phyloP scores from a whole-genome alignment of 1,284 basidiomycete species.

The Pseudozyma hubeiensis region DNA sequence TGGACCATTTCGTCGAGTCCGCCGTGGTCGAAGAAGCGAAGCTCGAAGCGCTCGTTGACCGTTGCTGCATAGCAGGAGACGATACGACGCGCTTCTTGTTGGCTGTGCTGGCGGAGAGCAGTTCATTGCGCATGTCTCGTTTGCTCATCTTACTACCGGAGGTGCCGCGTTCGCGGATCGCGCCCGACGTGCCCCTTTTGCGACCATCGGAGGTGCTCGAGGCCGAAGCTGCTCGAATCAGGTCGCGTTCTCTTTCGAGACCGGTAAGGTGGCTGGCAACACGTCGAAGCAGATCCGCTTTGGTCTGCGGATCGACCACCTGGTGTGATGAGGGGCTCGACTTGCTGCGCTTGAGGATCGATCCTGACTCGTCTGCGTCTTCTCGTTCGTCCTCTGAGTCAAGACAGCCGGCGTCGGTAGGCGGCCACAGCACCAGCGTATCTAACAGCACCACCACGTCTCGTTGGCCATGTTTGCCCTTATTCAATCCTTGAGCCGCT shows the following conservation, averaged over 20 bases:
- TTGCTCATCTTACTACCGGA: slow-evolving; percentile 21
- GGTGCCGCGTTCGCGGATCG: slow-evolving; percentile 31
- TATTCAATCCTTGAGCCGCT: slow-evolving; percentile 10
- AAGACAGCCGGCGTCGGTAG: slow-evolving; percentile 45
- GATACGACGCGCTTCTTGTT: slow-evolving; percentile 41
- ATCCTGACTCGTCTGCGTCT: not conserved
- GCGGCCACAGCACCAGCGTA: slow-evolving; percentile 38
- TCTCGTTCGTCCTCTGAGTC: slow-evolving; percentile 26
- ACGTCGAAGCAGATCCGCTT: slow-evolving; percentile 29
- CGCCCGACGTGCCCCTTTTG: slow-evolving; percentile 31
- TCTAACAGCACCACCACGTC: slow-evolving; percentile 42
- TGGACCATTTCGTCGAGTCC: slow-evolving; percentile 37
- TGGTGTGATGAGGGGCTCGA: not conserved
- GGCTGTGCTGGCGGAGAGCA: slow-evolving; percentile 16
- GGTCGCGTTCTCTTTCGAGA: slow-evolving; percentile 41
- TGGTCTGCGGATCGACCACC: slow-evolving; percentile 21
- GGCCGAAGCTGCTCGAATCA: slow-evolving; percentile 40
- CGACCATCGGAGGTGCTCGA: slow-evolving; percentile 31
- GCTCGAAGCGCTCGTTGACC: slow-evolving; percentile 35
- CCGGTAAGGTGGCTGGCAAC: slow-evolving; percentile 51
- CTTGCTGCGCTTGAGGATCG: not conserved
- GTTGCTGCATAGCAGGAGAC: slow-evolving; percentile 28
- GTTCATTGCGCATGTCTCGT: slow-evolving; percentile 29
- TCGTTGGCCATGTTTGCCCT: slow-evolving; percentile 18
- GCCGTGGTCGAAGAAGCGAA: slow-evolving; percentile 20